Evolutionary conservation across 805 yeast genomes (phyloP).

Genomic region (Nakazawaea wickerhamii): DNA sequence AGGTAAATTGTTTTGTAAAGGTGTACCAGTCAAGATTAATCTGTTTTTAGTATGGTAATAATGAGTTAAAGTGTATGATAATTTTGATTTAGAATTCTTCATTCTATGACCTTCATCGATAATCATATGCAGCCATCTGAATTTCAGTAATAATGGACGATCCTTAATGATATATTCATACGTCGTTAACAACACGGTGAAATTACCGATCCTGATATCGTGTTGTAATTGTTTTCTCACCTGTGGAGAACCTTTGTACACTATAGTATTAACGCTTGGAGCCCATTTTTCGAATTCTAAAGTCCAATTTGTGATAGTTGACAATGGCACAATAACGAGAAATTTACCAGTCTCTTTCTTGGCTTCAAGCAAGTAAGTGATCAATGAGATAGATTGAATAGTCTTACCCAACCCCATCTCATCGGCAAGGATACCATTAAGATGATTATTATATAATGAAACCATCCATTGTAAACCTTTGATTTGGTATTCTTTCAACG

Average conservation of each 20-base stretch:
- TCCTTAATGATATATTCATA: slow-evolving; percentile 79
- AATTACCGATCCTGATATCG: slow-evolving; percentile 61
- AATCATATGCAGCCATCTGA: slow-evolving; percentile 80
- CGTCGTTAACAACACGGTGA: slow-evolving; percentile 74
- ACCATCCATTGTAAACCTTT: slow-evolving; percentile 68
- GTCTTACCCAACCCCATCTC: slow-evolving; percentile 69
- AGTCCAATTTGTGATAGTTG: slow-evolving; percentile 84
- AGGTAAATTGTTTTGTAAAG: slow-evolving; percentile 78
- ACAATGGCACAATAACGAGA: slow-evolving; percentile 75
- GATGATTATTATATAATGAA: slow-evolving; percentile 52
- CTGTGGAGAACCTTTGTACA: slow-evolving; percentile 73
- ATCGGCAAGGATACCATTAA: slow-evolving; percentile 62
- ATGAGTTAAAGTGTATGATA: slow-evolving; percentile 64
- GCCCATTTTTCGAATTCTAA: slow-evolving; percentile 87
- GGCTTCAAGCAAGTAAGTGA: slow-evolving; percentile 63
- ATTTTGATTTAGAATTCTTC: slow-evolving; percentile 73
- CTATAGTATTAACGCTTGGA: slow-evolving; percentile 64
- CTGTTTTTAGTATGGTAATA: slow-evolving; percentile 73
- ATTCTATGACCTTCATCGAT: slow-evolving; percentile 90
- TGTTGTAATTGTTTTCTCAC: slow-evolving; percentile 63
- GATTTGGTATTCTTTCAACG: slow-evolving; percentile 68
- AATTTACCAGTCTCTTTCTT: slow-evolving; percentile 66
- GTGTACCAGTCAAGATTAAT: slow-evolving; percentile 83
- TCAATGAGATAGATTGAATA: slow-evolving; percentile 71
- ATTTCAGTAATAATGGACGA: slow-evolving; percentile 60